Conservation (phyloP, 805 yeast genomes). For the Lachancea thermotolerans region DNA sequence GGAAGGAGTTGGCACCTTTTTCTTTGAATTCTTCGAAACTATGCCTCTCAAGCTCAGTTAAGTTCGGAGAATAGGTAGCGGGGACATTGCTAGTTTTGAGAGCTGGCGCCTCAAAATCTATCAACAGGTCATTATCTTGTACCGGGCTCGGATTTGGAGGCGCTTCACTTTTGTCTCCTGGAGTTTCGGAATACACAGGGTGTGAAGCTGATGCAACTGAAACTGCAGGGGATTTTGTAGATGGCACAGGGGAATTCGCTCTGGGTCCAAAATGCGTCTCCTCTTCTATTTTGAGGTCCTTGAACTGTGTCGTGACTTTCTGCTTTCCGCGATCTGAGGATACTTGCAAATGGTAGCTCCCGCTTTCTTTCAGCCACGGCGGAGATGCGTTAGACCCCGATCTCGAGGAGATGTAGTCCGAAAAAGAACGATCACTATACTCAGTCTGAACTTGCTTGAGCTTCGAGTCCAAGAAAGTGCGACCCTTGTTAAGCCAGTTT, state of each 20-base stretch:
- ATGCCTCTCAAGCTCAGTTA: constrained; percentile 26
- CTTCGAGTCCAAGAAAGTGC: constrained; percentile 21
- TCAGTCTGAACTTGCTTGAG: constrained; percentile 4
- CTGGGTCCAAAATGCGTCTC: not conserved
- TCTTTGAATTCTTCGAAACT: constrained; percentile 42
- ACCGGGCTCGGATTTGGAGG: too few relatives aligned
- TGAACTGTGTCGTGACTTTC: too few relatives aligned
- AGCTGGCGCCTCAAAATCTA: constrained; percentile 16
- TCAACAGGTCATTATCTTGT: constrained; percentile 4
- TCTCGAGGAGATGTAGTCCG: constrained; percentile 1
- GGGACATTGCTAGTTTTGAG: not conserved
- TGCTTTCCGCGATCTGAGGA: too few relatives aligned
- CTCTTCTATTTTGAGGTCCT: too few relatives aligned
- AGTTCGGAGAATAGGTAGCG: not conserved
- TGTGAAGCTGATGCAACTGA: too few relatives aligned
- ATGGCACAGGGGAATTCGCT: not conserved
- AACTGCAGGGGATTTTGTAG: too few relatives aligned
- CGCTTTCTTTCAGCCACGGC: too few relatives aligned
- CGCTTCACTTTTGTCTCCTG: too few relatives aligned
- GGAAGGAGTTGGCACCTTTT: constrained; percentile 58
- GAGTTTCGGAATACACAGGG: not conserved
- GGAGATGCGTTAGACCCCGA: not conserved
- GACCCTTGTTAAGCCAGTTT: constrained; percentile 28
- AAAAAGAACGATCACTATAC: not conserved
- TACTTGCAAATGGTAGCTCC: too few relatives aligned